Conservation (phyloP, 169 alveolate genomes). For the Plasmodium blacklocki region DNA sequence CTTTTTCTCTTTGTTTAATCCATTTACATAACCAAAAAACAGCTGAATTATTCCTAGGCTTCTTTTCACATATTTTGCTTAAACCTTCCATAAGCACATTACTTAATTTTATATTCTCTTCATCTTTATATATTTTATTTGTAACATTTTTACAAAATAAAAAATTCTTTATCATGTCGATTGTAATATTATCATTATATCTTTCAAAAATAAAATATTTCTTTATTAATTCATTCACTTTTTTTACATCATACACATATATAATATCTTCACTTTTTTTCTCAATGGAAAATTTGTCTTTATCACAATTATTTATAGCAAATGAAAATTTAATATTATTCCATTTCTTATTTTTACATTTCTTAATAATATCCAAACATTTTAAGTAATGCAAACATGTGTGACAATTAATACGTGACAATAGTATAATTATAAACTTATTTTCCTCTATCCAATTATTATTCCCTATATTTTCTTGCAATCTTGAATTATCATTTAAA, state of each 20-base stretch:
- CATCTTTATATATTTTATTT: slow-evolving; percentile 2
- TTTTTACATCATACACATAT: slow-evolving; percentile 41
- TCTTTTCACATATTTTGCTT: slow-evolving; percentile 24
- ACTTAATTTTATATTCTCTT: slow-evolving; percentile 42
- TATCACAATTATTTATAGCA: background rate
- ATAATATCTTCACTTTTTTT: slow-evolving; percentile 16
- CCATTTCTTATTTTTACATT: slow-evolving; percentile 24
- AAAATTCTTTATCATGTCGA: slow-evolving; percentile 48
- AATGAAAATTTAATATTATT: slow-evolving; percentile 38
- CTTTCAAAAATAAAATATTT: slow-evolving; percentile 38
- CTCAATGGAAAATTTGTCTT: no score
- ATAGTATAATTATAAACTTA: slow-evolving; percentile 22
- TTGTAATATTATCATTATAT: slow-evolving; percentile 43
- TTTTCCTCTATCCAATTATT: background rate
- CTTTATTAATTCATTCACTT: slow-evolving; percentile 26
- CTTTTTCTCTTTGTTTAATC: slow-evolving; percentile 28
- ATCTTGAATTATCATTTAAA: background rate
- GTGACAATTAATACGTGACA: slow-evolving; percentile 50
- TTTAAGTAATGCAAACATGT: slow-evolving; percentile 52
- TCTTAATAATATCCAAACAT: slow-evolving; percentile 23
- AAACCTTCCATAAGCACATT: slow-evolving; percentile 53
- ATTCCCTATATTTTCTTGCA: background rate
- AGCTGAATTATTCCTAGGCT: slow-evolving; percentile 29
- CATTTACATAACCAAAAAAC: slow-evolving; percentile 56
- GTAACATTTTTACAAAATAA: slow-evolving; percentile 56